Percentiles rank a stretch among this genome's conserved stretches.
These are phyloP conservation scores for Coprinopsis sp. DNA, from an alignment of 768 basidiomycete species.

Conservation along the genomic window DNA sequence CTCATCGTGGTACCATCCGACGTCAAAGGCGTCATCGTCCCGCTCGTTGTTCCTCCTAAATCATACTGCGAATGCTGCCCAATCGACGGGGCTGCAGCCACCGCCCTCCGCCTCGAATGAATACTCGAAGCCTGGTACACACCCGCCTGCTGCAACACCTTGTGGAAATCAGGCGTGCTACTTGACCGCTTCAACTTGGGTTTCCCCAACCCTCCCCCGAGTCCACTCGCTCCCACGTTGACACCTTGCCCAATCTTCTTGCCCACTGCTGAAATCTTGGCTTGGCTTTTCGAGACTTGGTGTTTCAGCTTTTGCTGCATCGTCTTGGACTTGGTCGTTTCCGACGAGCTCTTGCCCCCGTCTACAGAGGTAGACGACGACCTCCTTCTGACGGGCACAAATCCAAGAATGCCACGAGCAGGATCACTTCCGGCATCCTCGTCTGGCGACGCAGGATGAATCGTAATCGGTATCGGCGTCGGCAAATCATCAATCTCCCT, in stretches of 20 bases:
- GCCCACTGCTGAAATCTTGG: conserved; percentile 70
- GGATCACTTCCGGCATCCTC: conserved; percentile 7
- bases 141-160: conserved; percentile 44
- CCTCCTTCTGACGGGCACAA: conserved; percentile 5
- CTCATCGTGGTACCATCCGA: no score
- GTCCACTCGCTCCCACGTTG: neutral
- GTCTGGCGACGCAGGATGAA: conserved; percentile 59
- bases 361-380: conserved; percentile 7
- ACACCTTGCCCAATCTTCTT: conserved; percentile 73
- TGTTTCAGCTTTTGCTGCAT: conserved; percentile 71
- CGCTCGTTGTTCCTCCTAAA: no score
- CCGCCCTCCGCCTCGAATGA: conserved; percentile 66
- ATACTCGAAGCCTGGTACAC: conserved; percentile 74
- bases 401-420: conserved; percentile 10
- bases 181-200: conserved; percentile 53
- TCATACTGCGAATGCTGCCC: no score
- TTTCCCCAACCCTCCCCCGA: conserved; percentile 36
- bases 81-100: conserved; percentile 49
- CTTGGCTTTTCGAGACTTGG: conserved; percentile 69
- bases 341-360: conserved; percentile 11
- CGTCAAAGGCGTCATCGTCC: no score
- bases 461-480: conserved; percentile 47
- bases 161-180: conserved; percentile 75
- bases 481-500: conserved; percentile 9
- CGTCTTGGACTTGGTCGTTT: conserved; percentile 59